Evolutionary conservation across 176 grass and related monocot species (phyloP), one percentile per base, ranked within the genome.

Genomic region (Zoysia pacifica): DNA sequence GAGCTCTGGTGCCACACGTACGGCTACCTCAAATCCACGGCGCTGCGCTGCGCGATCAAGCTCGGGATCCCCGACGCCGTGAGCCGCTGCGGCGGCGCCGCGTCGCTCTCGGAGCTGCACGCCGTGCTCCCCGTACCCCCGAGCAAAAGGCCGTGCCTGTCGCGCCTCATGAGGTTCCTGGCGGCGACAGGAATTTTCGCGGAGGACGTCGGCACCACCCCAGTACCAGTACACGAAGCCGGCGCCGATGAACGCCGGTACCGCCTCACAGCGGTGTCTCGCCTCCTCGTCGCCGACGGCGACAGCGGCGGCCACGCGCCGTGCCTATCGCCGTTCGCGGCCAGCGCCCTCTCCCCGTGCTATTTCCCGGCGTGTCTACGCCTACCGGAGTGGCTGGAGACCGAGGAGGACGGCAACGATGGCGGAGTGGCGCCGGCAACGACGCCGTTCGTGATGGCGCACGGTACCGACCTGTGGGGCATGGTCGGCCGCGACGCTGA

Each of bases 121-220:
- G 55, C 82, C 1, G 9, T 48, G 15, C 15, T 88, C 46, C 69
- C 77, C 1, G n/a, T 83, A 11, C 62, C 63, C 50, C 6, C 60
- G 10, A 53, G 45, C 56, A 84, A 70, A 2, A 53, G 53, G 5
- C 49, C 73, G 14, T 62, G 44, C 74, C 45, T 90, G 40, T 1
- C 19, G 6, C 87, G 87, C 55, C 74, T 93, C 35, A 84, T 87
- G 87, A 74, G 82, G 42, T 4, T 85, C 19, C 19, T 93, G 12
- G 46, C 68, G n/a, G 28, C 18, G 6, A 9, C 13, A 10, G 79
- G 82, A 4, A 5, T 82, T 66, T 81, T 86, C 54, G 6, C 4
- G 3, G 53, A 13, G 43, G 11, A 38, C 1, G 10, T 38, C 1
- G 18, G 2, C 13, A 3, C 38, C 1, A 6, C 13, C 5, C 2